Evolutionary conservation across 2,329 filamentous ascomycete genomes (phyloP).

Genomic region (Lachnum nothofagi): DNA sequence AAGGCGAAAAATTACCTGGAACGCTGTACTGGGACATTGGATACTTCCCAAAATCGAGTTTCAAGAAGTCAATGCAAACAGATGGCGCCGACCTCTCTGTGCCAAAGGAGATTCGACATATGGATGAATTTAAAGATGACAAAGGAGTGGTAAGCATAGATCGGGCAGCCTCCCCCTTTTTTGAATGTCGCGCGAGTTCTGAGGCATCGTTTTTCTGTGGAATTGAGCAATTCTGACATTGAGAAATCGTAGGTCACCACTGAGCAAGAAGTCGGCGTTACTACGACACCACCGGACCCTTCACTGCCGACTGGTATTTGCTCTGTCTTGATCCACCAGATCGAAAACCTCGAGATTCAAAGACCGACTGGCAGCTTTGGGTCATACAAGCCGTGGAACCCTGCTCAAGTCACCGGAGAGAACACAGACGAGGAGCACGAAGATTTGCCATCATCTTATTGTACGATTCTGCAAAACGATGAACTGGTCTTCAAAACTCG

Average conservation of each 20-base stretch:
- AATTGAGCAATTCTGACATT: too few relatives aligned
- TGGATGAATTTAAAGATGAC: conserved; percentile 16
- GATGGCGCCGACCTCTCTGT: conserved; percentile 14
- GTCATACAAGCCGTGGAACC: conserved; percentile 17
- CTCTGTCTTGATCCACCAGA: conserved; percentile 19
- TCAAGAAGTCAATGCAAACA: conserved; percentile 16
- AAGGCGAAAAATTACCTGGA: conserved; percentile 13
- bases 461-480: conserved; percentile 18
- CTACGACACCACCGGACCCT: conserved; percentile 18
- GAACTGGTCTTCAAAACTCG: conserved; percentile 20
- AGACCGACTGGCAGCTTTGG: conserved; percentile 16
- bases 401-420: conserved; percentile 19
- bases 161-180: too few relatives aligned
- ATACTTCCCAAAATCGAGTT: conserved; percentile 16
- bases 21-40: conserved; percentile 20
- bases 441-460: conserved; percentile 19
- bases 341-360: conserved; percentile 18
- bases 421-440: conserved; percentile 19
- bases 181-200: too few relatives aligned
- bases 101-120: conserved; percentile 14
- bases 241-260: too few relatives aligned
- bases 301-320: conserved; percentile 19
- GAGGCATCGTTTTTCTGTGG: too few relatives aligned
- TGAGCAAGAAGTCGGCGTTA: conserved; percentile 16
- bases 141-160: conserved; percentile 16